A percentile compares a stretch with the other conserved stretches of the same genome.
Evolutionary conservation across 768 basidiomycete genomes (phyloP).

Genomic region (Lactarius trivialis): DNA sequence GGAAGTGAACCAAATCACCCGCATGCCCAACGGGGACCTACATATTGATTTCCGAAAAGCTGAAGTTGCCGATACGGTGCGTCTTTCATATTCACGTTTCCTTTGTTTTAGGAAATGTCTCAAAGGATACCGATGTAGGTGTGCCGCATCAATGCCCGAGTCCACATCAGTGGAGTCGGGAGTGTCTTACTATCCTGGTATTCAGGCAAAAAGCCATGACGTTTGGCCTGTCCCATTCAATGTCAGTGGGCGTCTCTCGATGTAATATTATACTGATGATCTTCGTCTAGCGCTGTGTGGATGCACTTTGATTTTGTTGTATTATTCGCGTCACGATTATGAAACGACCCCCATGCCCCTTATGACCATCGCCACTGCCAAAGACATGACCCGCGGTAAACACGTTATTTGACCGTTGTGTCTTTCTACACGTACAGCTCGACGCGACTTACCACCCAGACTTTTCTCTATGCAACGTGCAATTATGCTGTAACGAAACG

Average conservation of each 20-base stretch:
- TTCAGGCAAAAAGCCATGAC: slow-evolving; percentile 43
- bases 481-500: slow-evolving; percentile 16
- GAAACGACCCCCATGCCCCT: slow-evolving; percentile 19
- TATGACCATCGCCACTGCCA: slow-evolving; percentile 3
- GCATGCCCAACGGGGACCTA: slow-evolving; percentile 74
- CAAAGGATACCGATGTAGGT: slow-evolving; percentile 40
- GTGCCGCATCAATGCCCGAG: slow-evolving; percentile 70
- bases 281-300: slow-evolving; percentile 5
- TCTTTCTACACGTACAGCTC: background rate
- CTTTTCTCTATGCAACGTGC: slow-evolving; percentile 10
- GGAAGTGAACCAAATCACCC: slow-evolving; percentile 62
- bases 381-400: slow-evolving; percentile 5
- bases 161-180: slow-evolving; percentile 67
- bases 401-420: background rate
- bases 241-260: background rate
- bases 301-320: slow-evolving; percentile 10
- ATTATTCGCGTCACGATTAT: slow-evolving; percentile 20
- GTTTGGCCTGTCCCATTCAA: background rate
- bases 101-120: slow-evolving; percentile 3
- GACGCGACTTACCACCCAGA: background rate
- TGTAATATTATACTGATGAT: background rate
- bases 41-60: slow-evolving; percentile 66
- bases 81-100: slow-evolving; percentile 25
- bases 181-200: slow-evolving; percentile 76
- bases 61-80: slow-evolving; percentile 75